Evolutionary conservation across 371 early-diverging fungal genomes (phyloP), one percentile per base, ranked within the genome.

Genomic region (Coemansia sp.): DNA sequence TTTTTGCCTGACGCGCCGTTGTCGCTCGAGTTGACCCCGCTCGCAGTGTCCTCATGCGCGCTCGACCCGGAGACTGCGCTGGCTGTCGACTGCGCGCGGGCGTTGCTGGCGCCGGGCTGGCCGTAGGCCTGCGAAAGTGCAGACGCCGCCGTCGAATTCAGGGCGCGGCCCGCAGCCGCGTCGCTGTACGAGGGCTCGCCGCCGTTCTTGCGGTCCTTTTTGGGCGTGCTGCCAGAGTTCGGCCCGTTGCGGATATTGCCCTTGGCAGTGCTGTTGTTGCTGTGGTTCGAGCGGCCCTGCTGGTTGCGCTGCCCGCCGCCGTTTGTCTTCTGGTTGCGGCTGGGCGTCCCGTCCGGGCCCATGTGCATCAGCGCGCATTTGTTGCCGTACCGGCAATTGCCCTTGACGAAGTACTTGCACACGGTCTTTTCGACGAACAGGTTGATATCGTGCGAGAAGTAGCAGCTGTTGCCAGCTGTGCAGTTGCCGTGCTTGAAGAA

Each of bases 341-440:
- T 29, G 4, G 42, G n/a, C 31, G 43, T 37, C 32, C 18, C 47
- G 36, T 69, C 69, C 32, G 51, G 48, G 47, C 57, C 60, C 1
- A 24, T 53, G 55, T 91, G 90, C 10, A 84, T 75, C 36, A 91
- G 77, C 1, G 91, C 90, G 55, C 91, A 91, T 58, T 87, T 88
- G 69, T 78, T 84, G 33, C 89, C 91, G 80, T 88, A 91, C 62
- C 88, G 89, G 82, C 91, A 91, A 59, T 86, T 89, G 39, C 91
- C 90, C 77, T 91, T 91, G 43, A 86, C 58, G 64, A 82, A 89
- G 70, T 90, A 90, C 69, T 87, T 88, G 85, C 91, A 91, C 29
- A 87, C 82, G 38, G 81, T 72, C 42, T 81, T 81, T 47, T 84
- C 86, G 9, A 84, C 80, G 50, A 80, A 75, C 11, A 84, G 66